phyloP scores from a whole-genome alignment of 2,329 filamentous ascomycete genomes.

The Tolypocladium nubicola region DNA sequence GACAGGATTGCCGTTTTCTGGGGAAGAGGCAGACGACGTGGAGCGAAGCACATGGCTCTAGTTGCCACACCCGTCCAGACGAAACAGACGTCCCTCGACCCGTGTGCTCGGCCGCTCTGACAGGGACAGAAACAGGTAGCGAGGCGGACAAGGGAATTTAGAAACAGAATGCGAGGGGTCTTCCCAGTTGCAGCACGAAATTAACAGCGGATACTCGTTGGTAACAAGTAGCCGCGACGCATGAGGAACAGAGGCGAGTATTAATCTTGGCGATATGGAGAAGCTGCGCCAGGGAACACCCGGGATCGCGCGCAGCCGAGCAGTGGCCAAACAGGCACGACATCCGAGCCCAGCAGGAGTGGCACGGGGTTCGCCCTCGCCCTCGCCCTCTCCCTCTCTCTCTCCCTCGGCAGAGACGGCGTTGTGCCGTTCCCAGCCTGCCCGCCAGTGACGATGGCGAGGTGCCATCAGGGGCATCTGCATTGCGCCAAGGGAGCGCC shows the following conservation, averaged over 20 bases:
- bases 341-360: not conserved
- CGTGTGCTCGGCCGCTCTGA: not conserved
- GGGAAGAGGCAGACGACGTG: not conserved
- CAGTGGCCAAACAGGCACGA: not conserved
- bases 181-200: not conserved
- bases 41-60: not conserved
- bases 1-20: not conserved
- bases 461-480: not conserved
- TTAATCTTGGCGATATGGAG: not conserved
- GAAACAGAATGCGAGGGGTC: not conserved
- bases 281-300: not conserved
- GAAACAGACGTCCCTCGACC: not conserved
- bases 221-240: not conserved
- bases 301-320: not conserved
- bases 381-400: too few species aligned
- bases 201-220: not conserved
- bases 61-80: not conserved
- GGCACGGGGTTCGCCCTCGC: not conserved
- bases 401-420: not conserved
- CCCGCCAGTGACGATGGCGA: not conserved
- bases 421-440: not conserved
- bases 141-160: not conserved
- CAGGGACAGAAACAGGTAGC: not conserved
- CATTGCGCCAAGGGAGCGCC: not conserved
- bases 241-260: not conserved